Base-by-base conservation (phyloP, 441 rosid genomes). In the Gossypium davidsonii region DNA sequence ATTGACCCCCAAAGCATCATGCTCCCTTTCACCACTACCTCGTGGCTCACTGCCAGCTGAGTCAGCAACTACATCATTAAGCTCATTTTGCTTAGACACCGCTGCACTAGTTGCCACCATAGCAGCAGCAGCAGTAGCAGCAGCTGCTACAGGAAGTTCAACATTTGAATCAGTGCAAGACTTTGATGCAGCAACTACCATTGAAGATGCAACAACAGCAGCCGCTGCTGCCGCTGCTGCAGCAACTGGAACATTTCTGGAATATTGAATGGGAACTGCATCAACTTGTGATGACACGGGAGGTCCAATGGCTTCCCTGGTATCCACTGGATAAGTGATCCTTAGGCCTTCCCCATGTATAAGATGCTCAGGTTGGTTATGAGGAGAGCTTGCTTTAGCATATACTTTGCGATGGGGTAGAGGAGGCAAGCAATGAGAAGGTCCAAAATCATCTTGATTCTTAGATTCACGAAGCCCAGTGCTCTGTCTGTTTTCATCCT, bases 101-200 rank as follows among this genome's bases (percentile, higher is more conserved):
- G 92, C 98, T 31, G 95, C 95, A 77, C 89, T 87, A 6, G 98
- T 89, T 70, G 96, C 98, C 71, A 86, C 95, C 59, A 92, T 87
- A 51, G 94, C 98, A 73, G 98, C 98, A 76, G 99, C 97, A 71
- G 97, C 97, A 49, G 95, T 89, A 76, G 98, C 98, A 39, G 98
- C 98, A 70, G 98, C 97, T 55, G 98, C 96, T 52, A 89, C 95
- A 70, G 98, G 97, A 71, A 92, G 79, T 75, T 93, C 97, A 63
- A 89, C 77, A 75, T 84, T 91, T 65, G 94, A 71, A 72, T 85
- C 94, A 7, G 85, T 51, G 79, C 83, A 80, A 39, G 92, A 86
- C 83, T 87, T 90, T 66, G 91, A 83, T 51, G 86, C 98, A 78
- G 94, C 96, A 81, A 79, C 99, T 70, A 94, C 99, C 97, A 91